Evolutionary conservation across 352 stramenopile species (phyloP).

Genomic region (Phytophthora agathidicida): DNA sequence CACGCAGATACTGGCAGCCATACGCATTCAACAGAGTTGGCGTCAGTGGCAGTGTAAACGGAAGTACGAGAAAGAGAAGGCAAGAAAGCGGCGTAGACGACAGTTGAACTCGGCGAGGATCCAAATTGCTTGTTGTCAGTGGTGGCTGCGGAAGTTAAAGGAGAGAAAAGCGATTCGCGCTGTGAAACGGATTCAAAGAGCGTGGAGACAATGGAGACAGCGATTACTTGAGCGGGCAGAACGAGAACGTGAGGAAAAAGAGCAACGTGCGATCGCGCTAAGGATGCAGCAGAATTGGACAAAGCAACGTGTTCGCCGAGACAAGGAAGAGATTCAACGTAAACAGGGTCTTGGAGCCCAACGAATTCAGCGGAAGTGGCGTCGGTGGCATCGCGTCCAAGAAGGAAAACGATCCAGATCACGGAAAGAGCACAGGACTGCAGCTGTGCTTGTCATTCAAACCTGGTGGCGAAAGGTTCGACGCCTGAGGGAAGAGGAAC

Average conservation of each 20-base stretch:
- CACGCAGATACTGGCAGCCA: slow-evolving; percentile 1
- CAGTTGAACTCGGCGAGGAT: slow-evolving; percentile 5
- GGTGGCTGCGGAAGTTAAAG: slow-evolving; percentile 2
- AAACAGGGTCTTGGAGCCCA: slow-evolving; percentile 7
- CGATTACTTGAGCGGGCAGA: slow-evolving; percentile 2
- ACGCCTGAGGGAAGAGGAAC: not conserved
- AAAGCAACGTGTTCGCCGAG: slow-evolving; percentile 1
- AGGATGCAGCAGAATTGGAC: slow-evolving; percentile 21
- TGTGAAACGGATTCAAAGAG: slow-evolving; percentile 14
- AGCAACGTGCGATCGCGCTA: slow-evolving; percentile 8
- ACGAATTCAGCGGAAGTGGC: slow-evolving; percentile 1
- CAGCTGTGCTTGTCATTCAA: slow-evolving; percentile 7
- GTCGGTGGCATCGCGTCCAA: not conserved
- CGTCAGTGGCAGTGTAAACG: slow-evolving; percentile 1
- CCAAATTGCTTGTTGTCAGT: slow-evolving; percentile 8
- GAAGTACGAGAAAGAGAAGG: slow-evolving; percentile 4
- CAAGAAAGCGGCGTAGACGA: not conserved
- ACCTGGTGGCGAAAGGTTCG: slow-evolving; percentile 7
- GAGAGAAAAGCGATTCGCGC: not conserved
- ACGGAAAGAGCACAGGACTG: not conserved
- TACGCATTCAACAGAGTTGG: slow-evolving; percentile 8
- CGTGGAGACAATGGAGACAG: slow-evolving; percentile 12
- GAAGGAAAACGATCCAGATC: not conserved
- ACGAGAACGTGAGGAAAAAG: not conserved
- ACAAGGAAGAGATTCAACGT: slow-evolving; percentile 8